Evolutionary conservation across 495 filamentous ascomycete genomes (phyloP).

Genomic region (Daldinia bambusicola): DNA sequence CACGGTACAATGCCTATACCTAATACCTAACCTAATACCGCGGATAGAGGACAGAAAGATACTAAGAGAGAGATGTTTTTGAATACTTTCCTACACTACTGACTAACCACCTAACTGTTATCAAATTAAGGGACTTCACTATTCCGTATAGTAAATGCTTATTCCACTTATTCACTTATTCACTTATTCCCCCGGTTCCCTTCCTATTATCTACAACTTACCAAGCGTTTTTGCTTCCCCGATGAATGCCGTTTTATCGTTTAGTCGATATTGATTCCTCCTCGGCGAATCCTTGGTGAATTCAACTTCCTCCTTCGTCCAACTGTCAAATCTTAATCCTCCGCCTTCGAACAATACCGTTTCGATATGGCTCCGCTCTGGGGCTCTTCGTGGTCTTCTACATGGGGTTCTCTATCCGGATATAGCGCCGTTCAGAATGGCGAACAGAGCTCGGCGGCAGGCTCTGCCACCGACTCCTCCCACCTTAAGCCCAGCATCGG

Average conservation of each 20-base stretch:
- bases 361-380: slow-evolving; percentile 47
- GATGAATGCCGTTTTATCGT: slow-evolving; percentile 34
- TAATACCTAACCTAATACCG: too few relatives aligned
- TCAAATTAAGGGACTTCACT: too few relatives aligned
- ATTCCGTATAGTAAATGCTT: too few relatives aligned
- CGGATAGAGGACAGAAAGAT: not conserved
- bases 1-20: too few relatives aligned
- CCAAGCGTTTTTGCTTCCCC: slow-evolving; percentile 5
- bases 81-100: too few relatives aligned
- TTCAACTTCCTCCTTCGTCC: slow-evolving; percentile 30
- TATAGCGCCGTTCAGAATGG: slow-evolving; percentile 42
- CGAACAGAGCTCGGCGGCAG: slow-evolving; percentile 32
- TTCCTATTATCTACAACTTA: not conserved
- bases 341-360: not conserved
- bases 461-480: slow-evolving; percentile 32
- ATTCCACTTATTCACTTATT: slow-evolving; percentile 4
- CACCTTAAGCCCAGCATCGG: slow-evolving; percentile 48
- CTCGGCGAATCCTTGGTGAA: slow-evolving; percentile 31
- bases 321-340: slow-evolving; percentile 1
- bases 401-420: slow-evolving; percentile 43
- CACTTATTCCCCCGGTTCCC: too few relatives aligned
- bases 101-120: too few relatives aligned
- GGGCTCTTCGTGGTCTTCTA: slow-evolving; percentile 46
- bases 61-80: not conserved
- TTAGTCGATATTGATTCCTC: slow-evolving; percentile 34